Evolutionary conservation across 495 filamentous ascomycete genomes (phyloP).

Genomic region (Lophiostoma macrostomum): DNA sequence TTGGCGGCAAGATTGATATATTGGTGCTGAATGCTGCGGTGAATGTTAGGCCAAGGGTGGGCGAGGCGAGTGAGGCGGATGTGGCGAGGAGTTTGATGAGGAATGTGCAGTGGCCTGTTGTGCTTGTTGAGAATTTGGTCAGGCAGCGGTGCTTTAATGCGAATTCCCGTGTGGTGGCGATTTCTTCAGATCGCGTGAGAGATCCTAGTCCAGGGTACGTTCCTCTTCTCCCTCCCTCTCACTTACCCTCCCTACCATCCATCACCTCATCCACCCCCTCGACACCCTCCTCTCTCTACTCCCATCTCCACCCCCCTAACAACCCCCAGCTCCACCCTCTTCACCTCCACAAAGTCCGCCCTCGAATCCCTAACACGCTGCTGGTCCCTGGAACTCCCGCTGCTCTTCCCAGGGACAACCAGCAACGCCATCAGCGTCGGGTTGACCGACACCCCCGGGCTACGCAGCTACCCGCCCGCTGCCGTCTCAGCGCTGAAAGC

Average conservation of each 20-base stretch:
- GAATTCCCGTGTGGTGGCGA: conserved; percentile 21
- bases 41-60: conserved; percentile 11
- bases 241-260: too few relatives aligned
- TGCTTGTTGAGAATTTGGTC: conserved; percentile 29
- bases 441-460: conserved; percentile 28
- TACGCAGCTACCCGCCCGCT: conserved; percentile 14
- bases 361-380: conserved; percentile 17
- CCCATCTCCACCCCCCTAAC: too few relatives aligned
- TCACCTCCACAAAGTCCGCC: conserved; percentile 25
- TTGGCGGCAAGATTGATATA: conserved; percentile 28
- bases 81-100: conserved; percentile 16
- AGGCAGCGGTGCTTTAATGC: conserved; percentile 14
- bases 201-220: too few relatives aligned
- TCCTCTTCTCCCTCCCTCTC: too few relatives aligned
- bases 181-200: conserved; percentile 24
- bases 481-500: conserved; percentile 21
- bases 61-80: conserved; percentile 17
- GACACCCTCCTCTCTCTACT: too few relatives aligned
- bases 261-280: too few relatives aligned
- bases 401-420: conserved; percentile 26
- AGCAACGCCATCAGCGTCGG: conserved; percentile 29
- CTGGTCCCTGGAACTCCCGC: conserved; percentile 25
- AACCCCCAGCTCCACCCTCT: conserved; percentile 21
- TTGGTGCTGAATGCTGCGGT: conserved; percentile 25
- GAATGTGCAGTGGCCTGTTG: conserved; percentile 29